A percentile compares a stretch with the other conserved stretches of the same genome.
These are phyloP conservation scores for Hyphopichia pseudoburtonii DNA, from an alignment of 1,139 yeast species.

Conservation along the genomic window DNA sequence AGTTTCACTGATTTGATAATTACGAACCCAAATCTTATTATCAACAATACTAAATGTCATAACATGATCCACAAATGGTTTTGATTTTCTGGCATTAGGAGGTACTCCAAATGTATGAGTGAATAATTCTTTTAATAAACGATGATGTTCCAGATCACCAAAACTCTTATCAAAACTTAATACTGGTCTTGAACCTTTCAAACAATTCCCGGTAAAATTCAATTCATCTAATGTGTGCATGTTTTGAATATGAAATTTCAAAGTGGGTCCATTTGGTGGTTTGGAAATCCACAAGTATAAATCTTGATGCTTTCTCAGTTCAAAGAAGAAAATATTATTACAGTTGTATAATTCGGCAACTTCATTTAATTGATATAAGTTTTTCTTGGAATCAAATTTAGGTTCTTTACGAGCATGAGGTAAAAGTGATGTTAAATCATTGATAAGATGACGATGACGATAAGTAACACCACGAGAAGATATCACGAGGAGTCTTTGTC, in stretches of 20 bases:
- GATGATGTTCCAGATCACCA: conserved; percentile 56
- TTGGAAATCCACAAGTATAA: conserved; percentile 92
- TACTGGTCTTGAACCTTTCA: conserved; percentile 95
- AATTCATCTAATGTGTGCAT: conserved; percentile 95
- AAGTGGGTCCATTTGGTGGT: conserved; percentile 98
- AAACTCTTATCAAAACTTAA: conserved; percentile 84
- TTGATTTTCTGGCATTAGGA: conserved; percentile 88
- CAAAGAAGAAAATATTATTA: conserved; percentile 91
- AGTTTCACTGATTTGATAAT: conserved; percentile 86
- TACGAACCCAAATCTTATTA: conserved; percentile 93
- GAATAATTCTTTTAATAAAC: conserved; percentile 80
- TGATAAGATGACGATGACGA: conserved; percentile 92
- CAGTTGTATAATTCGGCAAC: conserved; percentile 97
- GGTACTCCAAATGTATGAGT: conserved; percentile 94
- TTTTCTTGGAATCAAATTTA: conserved; percentile 90
- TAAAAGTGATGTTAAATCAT: conserved; percentile 73
- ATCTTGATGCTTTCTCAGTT: conserved; percentile 95
- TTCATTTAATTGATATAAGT: conserved; percentile 85
- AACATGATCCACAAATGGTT: conserved; percentile 95
- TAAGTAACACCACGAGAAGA: conserved; percentile 93
- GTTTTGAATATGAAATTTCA: conserved; percentile 91
- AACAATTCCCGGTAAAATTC: conserved; percentile 93
- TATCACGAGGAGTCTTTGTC: conserved; percentile 80
- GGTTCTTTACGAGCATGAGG: conserved; percentile 98
- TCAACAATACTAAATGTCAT: conserved; percentile 91